phyloP scores from a whole-genome alignment of 768 basidiomycete species.

The Suillus americanus region DNA sequence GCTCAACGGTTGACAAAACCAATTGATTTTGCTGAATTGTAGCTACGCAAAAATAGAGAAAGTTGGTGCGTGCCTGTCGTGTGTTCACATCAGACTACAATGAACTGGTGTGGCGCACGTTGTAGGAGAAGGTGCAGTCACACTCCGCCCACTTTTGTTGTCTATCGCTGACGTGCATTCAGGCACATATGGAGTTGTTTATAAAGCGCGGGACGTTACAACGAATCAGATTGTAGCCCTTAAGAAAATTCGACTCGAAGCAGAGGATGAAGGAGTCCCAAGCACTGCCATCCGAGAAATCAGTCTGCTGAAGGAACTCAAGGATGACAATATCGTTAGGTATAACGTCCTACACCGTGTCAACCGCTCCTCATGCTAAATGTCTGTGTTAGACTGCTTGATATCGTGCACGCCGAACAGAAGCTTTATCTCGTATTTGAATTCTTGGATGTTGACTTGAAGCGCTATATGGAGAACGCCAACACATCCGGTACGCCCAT shows the following conservation, averaged over 20 bases:
- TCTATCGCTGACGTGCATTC: slow-evolving; percentile 12
- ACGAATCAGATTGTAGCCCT: slow-evolving; percentile 88
- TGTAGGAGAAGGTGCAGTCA: slow-evolving; percentile 43
- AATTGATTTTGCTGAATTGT: slow-evolving; percentile 26
- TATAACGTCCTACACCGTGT: slow-evolving; percentile 32
- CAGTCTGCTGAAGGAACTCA: slow-evolving; percentile 93
- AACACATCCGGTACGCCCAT: slow-evolving; percentile 74
- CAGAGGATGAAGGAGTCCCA: slow-evolving; percentile 98
- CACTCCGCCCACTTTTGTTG: slow-evolving; percentile 8
- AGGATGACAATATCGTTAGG: slow-evolving; percentile 96
- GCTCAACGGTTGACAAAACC: slow-evolving; percentile 12
- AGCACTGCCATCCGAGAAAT: slow-evolving; percentile 98
- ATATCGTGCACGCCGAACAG: slow-evolving; percentile 96
- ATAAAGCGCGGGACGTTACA: slow-evolving; percentile 86
- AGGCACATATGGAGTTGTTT: slow-evolving; percentile 99
- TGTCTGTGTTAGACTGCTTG: slow-evolving; percentile 64
- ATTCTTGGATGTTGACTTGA: slow-evolving; percentile 95
- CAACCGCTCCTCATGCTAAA: slow-evolving; percentile 11
- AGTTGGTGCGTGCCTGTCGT: slow-evolving; percentile 71
- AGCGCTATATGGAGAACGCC: slow-evolving; percentile 92
- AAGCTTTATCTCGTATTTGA: slow-evolving; percentile 98
- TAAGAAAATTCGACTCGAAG: slow-evolving; percentile 98
- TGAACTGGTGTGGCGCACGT: slow-evolving; percentile 17
- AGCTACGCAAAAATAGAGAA: slow-evolving; percentile 98
- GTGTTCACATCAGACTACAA: slow-evolving; percentile 12